Evolutionary conservation across 495 filamentous ascomycete genomes (phyloP).

Genomic region (Elasticomyces elasticus): DNA sequence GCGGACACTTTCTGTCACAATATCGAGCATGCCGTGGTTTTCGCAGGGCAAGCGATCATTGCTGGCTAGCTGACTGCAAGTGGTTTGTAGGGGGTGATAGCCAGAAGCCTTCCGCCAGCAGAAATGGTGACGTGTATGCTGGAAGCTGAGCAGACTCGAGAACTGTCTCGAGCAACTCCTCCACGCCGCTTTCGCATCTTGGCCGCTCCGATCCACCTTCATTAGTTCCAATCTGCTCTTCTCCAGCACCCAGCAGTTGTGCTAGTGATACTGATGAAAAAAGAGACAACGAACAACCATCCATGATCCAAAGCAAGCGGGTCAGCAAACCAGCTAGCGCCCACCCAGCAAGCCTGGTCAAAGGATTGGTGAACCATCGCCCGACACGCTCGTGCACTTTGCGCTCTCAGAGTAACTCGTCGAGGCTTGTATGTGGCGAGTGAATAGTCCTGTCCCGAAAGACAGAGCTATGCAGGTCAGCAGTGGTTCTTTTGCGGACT

Average conservation of each 20-base stretch:
- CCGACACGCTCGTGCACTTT: neutral
- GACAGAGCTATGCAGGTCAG: neutral
- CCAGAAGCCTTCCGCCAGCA: too few species aligned
- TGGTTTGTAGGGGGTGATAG: too few species aligned
- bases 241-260: neutral
- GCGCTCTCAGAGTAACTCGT: neutral
- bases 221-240: too few species aligned
- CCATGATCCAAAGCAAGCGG: neutral
- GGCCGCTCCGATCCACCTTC: too few species aligned
- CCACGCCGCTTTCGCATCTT: too few species aligned
- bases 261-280: neutral
- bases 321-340: neutral
- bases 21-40: too few species aligned
- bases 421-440: neutral
- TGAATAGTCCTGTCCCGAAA: neutral
- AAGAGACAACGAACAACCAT: neutral
- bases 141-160: too few species aligned
- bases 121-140: too few species aligned
- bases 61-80: too few species aligned
- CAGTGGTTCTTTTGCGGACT: neutral
- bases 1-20: too few species aligned
- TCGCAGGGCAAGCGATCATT: too few species aligned
- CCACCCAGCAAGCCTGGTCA: neutral
- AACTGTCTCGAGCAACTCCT: too few species aligned
- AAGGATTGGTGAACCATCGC: neutral